A percentile compares a stretch with the other conserved stretches of the same genome.
phyloP scores from a whole-genome alignment of 305 asterid genomes.

The Plantago coronopus region DNA sequence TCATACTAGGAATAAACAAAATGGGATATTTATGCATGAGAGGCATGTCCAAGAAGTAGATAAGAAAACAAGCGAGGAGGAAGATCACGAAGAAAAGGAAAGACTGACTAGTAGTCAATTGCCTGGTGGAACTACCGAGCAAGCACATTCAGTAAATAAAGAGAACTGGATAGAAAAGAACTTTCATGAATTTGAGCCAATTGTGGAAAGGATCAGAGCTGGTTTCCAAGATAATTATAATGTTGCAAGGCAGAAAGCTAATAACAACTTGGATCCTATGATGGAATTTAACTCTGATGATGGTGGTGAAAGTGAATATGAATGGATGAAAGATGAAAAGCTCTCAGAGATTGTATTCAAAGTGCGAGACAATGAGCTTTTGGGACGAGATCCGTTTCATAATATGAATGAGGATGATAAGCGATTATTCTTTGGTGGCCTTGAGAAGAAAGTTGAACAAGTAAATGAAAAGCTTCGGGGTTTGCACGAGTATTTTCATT shows the following conservation, averaged over 20 bases:
- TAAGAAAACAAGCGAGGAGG: constrained; percentile 22
- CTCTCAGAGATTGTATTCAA: constrained; percentile 79
- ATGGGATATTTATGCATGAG: constrained; percentile 22
- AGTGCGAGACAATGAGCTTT: constrained; percentile 92
- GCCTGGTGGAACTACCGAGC: constrained; percentile 33
- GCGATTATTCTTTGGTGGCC: constrained; percentile 67
- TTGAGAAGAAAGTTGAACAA: constrained; percentile 79
- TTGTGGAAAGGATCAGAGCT: constrained; percentile 56
- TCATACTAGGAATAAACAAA: constrained; percentile 22
- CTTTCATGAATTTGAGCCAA: constrained; percentile 77
- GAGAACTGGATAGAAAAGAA: constrained; percentile 83
- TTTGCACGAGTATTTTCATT: constrained; percentile 82
- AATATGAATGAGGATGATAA: constrained; percentile 69
- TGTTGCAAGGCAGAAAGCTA: constrained; percentile 64
- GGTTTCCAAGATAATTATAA: constrained; percentile 72
- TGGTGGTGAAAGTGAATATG: constrained; percentile 55
- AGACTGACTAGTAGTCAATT: constrained; percentile 24
- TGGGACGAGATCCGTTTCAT: constrained; percentile 93
- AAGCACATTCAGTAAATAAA: constrained; percentile 30
- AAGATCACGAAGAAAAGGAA: constrained; percentile 27
- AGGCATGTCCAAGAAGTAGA: constrained; percentile 22
- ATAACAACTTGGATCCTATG: constrained; percentile 39
- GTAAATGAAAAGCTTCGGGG: constrained; percentile 59
- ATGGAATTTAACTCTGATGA: constrained; percentile 44
- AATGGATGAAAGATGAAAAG: constrained; percentile 92